phyloP scores from a whole-genome alignment of 2,329 filamentous ascomycete species.

The Aureobasidium melanogenum region DNA sequence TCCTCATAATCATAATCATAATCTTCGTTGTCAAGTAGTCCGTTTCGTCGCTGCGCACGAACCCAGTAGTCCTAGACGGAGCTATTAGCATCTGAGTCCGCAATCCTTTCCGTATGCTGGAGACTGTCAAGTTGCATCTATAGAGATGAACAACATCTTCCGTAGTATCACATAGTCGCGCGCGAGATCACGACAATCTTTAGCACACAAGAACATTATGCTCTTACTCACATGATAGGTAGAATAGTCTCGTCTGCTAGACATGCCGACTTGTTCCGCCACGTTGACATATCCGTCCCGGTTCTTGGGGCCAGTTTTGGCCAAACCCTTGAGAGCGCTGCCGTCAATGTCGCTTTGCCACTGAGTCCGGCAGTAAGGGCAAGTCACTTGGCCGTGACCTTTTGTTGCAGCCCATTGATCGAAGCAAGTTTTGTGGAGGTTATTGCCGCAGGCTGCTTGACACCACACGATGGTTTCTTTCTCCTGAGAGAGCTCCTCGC shows the following conservation, averaged over 20 bases:
- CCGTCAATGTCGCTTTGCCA: constrained; percentile 20
- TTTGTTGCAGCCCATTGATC: constrained; percentile 39
- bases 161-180: too few species aligned
- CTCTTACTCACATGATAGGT: constrained; percentile 19
- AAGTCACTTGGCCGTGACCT: constrained; percentile 19
- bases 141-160: too few species aligned
- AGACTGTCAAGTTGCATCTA: too few species aligned
- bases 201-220: not conserved
- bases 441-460: constrained; percentile 53
- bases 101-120: constrained; percentile 10
- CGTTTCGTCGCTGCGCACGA: not conserved
- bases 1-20: not conserved
- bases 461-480: constrained; percentile 45
- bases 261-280: constrained; percentile 23
- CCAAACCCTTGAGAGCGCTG: constrained; percentile 18
- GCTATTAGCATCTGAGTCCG: not conserved
- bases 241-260: constrained; percentile 22
- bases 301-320: constrained; percentile 18
- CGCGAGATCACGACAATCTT: too few species aligned
- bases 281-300: constrained; percentile 27
- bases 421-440: constrained; percentile 51
- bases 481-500: constrained; percentile 19
- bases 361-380: constrained; percentile 24
- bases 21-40: not conserved
- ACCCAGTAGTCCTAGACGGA: constrained; percentile 1